Evolutionary conservation across 1,139 yeast species (phyloP).

Genomic region (Scheffersomyces cryptocercus): DNA sequence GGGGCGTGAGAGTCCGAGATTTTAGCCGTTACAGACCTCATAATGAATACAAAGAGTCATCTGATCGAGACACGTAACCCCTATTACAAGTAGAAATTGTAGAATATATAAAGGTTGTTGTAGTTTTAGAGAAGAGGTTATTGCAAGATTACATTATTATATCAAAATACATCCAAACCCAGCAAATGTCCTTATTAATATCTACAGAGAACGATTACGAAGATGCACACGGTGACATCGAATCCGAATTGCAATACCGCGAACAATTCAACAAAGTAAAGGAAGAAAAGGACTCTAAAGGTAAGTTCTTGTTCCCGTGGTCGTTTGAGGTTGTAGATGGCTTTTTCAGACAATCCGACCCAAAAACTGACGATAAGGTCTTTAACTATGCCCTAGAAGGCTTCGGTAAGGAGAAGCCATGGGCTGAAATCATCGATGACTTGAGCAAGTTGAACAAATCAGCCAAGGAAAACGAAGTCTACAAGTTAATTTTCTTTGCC

Average conservation of each 20-base stretch:
- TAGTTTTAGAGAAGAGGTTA: too few species aligned
- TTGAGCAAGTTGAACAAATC: conserved; percentile 29
- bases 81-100: too few species aligned
- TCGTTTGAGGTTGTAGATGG: conserved; percentile 38
- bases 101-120: too few species aligned
- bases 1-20: too few species aligned
- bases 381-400: conserved; percentile 41
- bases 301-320: conserved; percentile 25
- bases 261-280: conserved; percentile 8
- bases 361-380: conserved; percentile 34
- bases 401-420: conserved; percentile 35
- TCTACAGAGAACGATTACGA: conserved; percentile 20
- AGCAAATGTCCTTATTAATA: conserved; percentile 19
- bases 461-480: conserved; percentile 25
- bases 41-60: too few species aligned
- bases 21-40: too few species aligned
- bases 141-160: too few species aligned
- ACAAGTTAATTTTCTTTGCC: conserved; percentile 42
- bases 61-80: too few species aligned
- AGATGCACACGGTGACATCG: conserved; percentile 23
- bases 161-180: neutral
- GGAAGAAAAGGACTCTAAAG: conserved; percentile 6
- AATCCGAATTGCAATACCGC: conserved; percentile 13
- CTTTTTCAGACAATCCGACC: conserved; percentile 38
- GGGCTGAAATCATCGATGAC: conserved; percentile 31